Percentiles rank a stretch among this genome's conserved stretches.
phyloP scores from a whole-genome alignment of 164 flowering plant species.

The Brasenia schreberi region DNA sequence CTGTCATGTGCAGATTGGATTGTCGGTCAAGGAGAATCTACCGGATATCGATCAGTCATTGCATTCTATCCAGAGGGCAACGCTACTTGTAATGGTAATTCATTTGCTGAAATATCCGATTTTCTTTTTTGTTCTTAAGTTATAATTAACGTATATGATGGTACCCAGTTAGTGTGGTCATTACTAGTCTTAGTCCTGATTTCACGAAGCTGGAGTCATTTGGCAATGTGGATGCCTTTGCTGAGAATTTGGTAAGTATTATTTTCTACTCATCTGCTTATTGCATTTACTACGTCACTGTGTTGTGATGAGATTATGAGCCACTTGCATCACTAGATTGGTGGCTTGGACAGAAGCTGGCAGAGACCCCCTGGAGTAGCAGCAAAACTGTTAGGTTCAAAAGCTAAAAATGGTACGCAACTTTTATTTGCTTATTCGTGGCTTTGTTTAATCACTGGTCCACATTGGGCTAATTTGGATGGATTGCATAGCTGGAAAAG shows the following conservation, averaged over 20 bases:
- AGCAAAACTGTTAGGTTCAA: conserved; percentile 67
- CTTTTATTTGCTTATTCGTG: background rate
- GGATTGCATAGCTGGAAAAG: no score
- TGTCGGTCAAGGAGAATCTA: conserved; percentile 58
- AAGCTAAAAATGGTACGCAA: conserved; percentile 51
- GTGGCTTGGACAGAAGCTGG: conserved; percentile 96
- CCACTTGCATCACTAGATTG: conserved; percentile 28
- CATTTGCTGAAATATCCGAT: conserved; percentile 3
- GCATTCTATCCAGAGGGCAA: conserved; percentile 73
- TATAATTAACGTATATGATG: conserved; percentile 1
- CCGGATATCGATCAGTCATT: conserved; percentile 56
- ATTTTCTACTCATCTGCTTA: background rate
- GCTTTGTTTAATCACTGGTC: no score
- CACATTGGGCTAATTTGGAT: no score
- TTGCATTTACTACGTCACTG: background rate
- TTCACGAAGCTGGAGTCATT: conserved; percentile 88
- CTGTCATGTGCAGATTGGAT: conserved; percentile 56
- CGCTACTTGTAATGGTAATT: conserved; percentile 55
- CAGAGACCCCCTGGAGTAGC: conserved; percentile 83
- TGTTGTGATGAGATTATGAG: background rate
- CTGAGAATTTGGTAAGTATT: conserved; percentile 59
- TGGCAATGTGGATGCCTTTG: conserved; percentile 85
- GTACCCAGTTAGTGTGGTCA: conserved; percentile 64
- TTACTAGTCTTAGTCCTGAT: conserved; percentile 87
- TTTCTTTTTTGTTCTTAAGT: conserved; percentile 1